These are phyloP conservation scores for Populus hybrid DNA, from an alignment of 441 rosid genomes.

Conservation along the genomic window DNA sequence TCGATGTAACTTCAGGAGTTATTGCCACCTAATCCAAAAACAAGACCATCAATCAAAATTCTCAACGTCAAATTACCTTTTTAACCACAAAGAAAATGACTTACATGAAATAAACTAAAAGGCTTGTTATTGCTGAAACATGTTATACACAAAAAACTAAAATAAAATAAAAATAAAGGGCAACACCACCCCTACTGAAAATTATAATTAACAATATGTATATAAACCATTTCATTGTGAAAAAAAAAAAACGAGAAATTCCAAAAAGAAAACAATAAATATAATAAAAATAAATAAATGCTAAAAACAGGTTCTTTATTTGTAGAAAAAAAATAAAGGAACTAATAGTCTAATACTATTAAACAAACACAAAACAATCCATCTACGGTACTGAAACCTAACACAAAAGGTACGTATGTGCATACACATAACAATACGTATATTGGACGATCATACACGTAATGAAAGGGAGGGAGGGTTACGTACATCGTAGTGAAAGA, in stretches of 20 bases:
- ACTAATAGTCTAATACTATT: background rate
- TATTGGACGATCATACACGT: background rate
- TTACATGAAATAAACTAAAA: too few relatives aligned
- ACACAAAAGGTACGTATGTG: background rate
- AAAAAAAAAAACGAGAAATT: too few relatives aligned
- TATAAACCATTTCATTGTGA: background rate
- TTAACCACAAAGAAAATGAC: background rate
- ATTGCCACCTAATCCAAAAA: conserved; percentile 38
- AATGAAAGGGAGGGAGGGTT: background rate
- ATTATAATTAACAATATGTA: too few relatives aligned
- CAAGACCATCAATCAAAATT: background rate
- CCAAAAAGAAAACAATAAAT: background rate
- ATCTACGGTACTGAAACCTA: background rate
- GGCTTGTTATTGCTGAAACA: background rate
- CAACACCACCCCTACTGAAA: background rate
- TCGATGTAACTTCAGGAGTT: conserved; percentile 46
- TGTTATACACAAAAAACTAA: background rate
- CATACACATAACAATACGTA: background rate
- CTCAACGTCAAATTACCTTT: background rate
- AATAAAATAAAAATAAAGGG: background rate
- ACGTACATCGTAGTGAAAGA: conserved; percentile 67
- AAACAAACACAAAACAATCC: background rate
- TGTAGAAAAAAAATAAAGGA: background rate
- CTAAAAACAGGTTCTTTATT: background rate
- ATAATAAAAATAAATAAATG: too few relatives aligned